Evolutionary conservation across 164 flowering plant species (phyloP).

Genomic region (Tinospora cordifolia): DNA sequence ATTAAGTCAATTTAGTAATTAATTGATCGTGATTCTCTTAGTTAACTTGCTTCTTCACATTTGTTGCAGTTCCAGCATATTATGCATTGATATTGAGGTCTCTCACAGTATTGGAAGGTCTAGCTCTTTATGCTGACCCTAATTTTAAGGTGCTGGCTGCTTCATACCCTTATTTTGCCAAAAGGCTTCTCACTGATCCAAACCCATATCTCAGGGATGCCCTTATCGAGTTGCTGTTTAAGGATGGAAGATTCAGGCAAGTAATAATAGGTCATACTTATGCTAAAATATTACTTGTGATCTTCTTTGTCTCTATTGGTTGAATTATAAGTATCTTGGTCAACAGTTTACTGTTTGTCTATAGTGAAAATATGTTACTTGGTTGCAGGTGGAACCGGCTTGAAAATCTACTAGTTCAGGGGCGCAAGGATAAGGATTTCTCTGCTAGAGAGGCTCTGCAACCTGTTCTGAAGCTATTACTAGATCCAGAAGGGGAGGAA

Average conservation of each 20-base stretch:
- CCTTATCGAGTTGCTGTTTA: conserved; percentile 87
- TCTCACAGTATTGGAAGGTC: conserved; percentile 92
- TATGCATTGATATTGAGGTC: conserved; percentile 96
- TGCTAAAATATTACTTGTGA: background rate
- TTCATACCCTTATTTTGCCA: conserved; percentile 97
- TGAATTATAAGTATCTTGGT: background rate
- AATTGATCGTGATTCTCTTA: no score
- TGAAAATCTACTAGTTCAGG: conserved; percentile 89
- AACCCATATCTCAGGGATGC: conserved; percentile 99
- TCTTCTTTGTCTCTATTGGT: background rate
- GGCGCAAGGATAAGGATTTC: conserved; percentile 80
- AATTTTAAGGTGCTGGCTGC: conserved; percentile 97
- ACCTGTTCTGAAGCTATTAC: conserved; percentile 77
- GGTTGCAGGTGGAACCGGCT: conserved; percentile 90
- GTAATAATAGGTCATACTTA: conserved; percentile 9
- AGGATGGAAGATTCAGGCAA: conserved; percentile 92
- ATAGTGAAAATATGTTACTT: background rate
- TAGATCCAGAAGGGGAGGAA: conserved; percentile 78
- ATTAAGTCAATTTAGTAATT: no score
- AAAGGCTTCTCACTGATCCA: conserved; percentile 96
- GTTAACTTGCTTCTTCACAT: conserved; percentile 16
- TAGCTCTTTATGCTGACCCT: conserved; percentile 96
- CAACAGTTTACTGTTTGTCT: conserved; percentile 2
- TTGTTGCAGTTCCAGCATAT: conserved; percentile 86
- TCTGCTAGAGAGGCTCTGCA: conserved; percentile 88